A percentile compares a stretch with the other conserved stretches of the same genome.
phyloP scores from a whole-genome alignment of 2,329 filamentous ascomycete species.

The Orbilia brochopaga region DNA sequence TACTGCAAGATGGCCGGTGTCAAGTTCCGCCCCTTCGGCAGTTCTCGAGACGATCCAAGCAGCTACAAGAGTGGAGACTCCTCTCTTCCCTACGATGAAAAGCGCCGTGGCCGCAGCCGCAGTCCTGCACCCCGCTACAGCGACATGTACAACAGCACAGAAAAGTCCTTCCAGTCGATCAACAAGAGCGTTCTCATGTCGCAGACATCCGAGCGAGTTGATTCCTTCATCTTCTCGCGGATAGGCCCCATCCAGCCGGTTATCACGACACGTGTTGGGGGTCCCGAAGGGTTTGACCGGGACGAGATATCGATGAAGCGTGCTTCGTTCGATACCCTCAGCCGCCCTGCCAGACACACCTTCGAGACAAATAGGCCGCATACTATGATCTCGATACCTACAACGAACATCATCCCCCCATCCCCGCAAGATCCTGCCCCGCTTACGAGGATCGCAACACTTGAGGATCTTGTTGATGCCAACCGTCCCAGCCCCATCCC shows the following conservation, averaged over 20 bases:
- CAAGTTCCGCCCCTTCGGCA: conserved; percentile 39
- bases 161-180: conserved; percentile 26
- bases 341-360: neutral
- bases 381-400: conserved; percentile 21
- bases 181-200: conserved; percentile 49
- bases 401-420: conserved; percentile 26
- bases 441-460: conserved; percentile 23
- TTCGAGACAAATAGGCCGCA: conserved; percentile 9
- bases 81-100: conserved; percentile 20
- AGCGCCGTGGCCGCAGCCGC: conserved; percentile 22
- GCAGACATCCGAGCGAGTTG: conserved; percentile 43
- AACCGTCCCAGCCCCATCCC: conserved; percentile 9
- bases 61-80: conserved; percentile 40
- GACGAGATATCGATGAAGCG: conserved; percentile 8
- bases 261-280: conserved; percentile 33
- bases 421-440: conserved; percentile 16
- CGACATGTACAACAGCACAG: conserved; percentile 6
- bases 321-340: neutral
- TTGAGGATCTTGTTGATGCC: conserved; percentile 26
- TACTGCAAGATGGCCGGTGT: conserved; percentile 21
- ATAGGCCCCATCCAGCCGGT: conserved; percentile 27
- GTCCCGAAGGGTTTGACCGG: neutral
- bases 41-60: conserved; percentile 18
- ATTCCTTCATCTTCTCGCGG: conserved; percentile 23
- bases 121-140: conserved; percentile 24